Conservation (phyloP, 805 yeast species). For the Lipomyces anomalus region DNA sequence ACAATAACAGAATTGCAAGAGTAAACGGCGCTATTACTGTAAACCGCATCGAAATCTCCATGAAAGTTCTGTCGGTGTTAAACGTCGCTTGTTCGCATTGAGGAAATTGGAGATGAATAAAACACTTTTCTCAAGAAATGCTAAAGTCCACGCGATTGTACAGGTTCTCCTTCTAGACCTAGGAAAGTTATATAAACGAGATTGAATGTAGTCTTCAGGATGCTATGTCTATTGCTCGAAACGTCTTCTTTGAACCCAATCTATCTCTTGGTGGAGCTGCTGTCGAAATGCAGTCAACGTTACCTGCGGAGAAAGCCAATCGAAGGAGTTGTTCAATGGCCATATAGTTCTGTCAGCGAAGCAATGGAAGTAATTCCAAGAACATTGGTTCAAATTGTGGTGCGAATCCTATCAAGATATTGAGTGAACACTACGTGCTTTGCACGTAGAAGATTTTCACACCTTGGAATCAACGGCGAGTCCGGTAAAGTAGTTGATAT, state of each 20-base stretch:
- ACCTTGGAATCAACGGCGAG: slow-evolving; percentile 94
- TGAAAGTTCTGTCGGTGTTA: slow-evolving; percentile 81
- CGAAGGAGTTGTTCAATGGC: slow-evolving; percentile 97
- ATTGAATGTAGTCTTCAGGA: slow-evolving; percentile 95
- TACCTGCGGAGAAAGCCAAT: slow-evolving; percentile 83
- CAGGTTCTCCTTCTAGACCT: slow-evolving; percentile 88
- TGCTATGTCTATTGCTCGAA: slow-evolving; percentile 96
- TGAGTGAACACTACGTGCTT: slow-evolving; percentile 86
- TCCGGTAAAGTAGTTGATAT: slow-evolving; percentile 90
- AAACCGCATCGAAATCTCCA: slow-evolving; percentile 85
- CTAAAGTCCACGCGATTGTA: slow-evolving; percentile 84
- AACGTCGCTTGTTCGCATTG: slow-evolving; percentile 89
- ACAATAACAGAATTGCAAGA: slow-evolving; percentile 92
- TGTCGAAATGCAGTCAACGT: slow-evolving; percentile 96
- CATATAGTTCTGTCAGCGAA: slow-evolving; percentile 97
- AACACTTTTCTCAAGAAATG: slow-evolving; percentile 80
- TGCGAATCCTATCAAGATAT: slow-evolving; percentile 84
- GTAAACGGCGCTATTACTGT: slow-evolving; percentile 98
- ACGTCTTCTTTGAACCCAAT: slow-evolving; percentile 89
- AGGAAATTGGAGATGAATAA: slow-evolving; percentile 95
- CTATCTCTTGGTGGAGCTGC: slow-evolving; percentile 99
- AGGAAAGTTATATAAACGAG: slow-evolving; percentile 95
- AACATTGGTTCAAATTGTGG: slow-evolving; percentile 95
- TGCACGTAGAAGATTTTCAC: slow-evolving; percentile 79
- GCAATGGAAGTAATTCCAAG: slow-evolving; percentile 98